Evolutionary conservation across 495 filamentous ascomycete species (phyloP), one percentile per base, ranked within the genome.

Genomic region (Lindgomyces ingoldianus): DNA sequence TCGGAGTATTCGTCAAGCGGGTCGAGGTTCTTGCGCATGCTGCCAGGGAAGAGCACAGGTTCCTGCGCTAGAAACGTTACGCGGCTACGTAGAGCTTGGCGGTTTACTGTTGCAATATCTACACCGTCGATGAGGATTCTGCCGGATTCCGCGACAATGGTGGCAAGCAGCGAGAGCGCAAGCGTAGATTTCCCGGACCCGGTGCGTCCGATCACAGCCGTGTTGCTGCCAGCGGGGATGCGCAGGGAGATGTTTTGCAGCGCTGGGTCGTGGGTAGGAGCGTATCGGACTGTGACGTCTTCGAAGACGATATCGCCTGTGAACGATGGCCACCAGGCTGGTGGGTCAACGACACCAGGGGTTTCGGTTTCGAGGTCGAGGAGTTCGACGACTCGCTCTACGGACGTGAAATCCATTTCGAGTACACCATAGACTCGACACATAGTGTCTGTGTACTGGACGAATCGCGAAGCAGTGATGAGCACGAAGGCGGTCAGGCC

Each of bases 391-490:
- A 95, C 83, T 25, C 91, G 82, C 74, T 95, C 91, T 1, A 95
- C 90, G 0, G 89, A 91, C 14, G 93, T 90, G 64, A 93, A 93
- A 67, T 92, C 87, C 89, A 95, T 93, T 76, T 93, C 89, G 25
- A 95, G 81, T 67, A 89, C 82, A 27, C 90, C 90, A 64, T 94
- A 95, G 52, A 83, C 81, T 41, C 80, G 83, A 75, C 91, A 95
- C 0, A 95, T 78, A 2, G 67, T 68, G 70, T 94, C 90, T 0
- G 90, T 93, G 12, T 86, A 80, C 11, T 75, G 73, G 39, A 95
- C 89, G 55, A 89, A 77, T 54, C 83, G 83, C 12, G 79, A 75
- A 0, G 86, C 86, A 2, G 84, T 81, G 18, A 83, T 78, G 1
- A 91, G 79, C 0, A 91, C 85, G 70, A 95, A 95, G 10, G 89